Evolutionary conservation across 768 basidiomycete species (phyloP).

Genomic region (Lentinus tigrinus): DNA sequence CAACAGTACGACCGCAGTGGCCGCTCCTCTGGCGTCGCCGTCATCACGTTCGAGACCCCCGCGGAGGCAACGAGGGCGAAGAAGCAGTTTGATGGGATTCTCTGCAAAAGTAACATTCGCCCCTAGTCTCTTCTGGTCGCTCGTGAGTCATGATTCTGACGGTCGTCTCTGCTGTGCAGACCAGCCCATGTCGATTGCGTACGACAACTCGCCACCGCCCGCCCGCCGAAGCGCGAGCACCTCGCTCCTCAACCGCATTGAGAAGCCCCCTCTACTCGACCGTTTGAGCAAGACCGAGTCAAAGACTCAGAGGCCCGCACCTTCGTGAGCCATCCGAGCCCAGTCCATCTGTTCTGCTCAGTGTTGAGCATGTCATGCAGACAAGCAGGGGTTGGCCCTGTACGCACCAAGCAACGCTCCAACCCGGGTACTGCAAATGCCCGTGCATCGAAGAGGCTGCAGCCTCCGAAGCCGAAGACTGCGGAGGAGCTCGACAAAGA

Average conservation of each 20-base stretch:
- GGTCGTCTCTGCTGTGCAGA: constrained; percentile 39
- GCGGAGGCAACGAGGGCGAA: constrained; percentile 82
- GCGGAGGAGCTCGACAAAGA: constrained; percentile 86
- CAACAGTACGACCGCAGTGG: constrained; percentile 93
- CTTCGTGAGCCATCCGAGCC: not conserved
- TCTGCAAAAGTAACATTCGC: constrained; percentile 74
- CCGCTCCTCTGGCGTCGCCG: constrained; percentile 82
- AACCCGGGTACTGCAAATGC: constrained; percentile 28
- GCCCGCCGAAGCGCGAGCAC: constrained; percentile 42
- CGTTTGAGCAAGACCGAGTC: constrained; percentile 56
- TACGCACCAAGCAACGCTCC: constrained; percentile 34
- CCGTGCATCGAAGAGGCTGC: constrained; percentile 8
- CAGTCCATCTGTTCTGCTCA: not conserved
- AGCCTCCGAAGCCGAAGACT: constrained; percentile 55
- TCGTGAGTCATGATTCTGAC: not conserved
- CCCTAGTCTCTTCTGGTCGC: not conserved
- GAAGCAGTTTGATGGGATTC: constrained; percentile 80
- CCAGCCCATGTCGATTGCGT: constrained; percentile 74
- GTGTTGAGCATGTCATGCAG: constrained; percentile 1
- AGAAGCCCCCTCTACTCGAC: constrained; percentile 69
- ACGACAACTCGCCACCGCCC: constrained; percentile 45
- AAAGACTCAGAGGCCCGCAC: not conserved
- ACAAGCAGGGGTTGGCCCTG: constrained; percentile 26
- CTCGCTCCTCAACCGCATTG: constrained; percentile 69
- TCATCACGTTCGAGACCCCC: constrained; percentile 74